Conservation (phyloP, 306 rosid genomes). For the Cucurbita moschata region DNA sequence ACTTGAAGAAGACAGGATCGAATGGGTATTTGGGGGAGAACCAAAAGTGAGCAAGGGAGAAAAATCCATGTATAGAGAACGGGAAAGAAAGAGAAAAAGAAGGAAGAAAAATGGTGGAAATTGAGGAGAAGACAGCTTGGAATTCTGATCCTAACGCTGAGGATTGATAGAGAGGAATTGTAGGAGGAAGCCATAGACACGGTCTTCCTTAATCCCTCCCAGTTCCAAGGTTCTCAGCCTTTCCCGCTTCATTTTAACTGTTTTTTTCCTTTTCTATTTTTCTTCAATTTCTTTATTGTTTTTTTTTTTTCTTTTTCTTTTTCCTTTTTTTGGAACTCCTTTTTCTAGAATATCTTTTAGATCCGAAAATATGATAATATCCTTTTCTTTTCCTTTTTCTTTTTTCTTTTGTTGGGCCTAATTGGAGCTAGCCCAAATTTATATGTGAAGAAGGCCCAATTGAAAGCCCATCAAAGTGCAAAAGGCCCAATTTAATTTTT, state of each 20-base stretch:
- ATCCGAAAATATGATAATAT: no score
- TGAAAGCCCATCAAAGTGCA: no score
- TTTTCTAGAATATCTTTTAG: no score
- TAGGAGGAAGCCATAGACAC: conserved; percentile 13
- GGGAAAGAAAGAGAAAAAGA: neutral
- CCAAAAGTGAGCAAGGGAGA: conserved; percentile 9
- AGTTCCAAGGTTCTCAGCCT: neutral
- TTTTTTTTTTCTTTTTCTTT: no score
- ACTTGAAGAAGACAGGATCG: conserved; percentile 15
- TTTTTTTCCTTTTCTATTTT: no score
- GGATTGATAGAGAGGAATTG: conserved; percentile 54
- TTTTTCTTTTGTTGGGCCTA: no score
- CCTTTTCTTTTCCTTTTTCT: no score
- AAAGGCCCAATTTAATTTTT: neutral
- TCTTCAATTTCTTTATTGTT: neutral
- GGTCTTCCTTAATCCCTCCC: neutral
- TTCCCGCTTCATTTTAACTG: neutral
- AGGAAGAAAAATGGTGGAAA: conserved; percentile 14
- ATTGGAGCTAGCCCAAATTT: no score
- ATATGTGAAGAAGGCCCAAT: no score
- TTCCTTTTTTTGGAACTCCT: neutral
- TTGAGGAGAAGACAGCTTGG: conserved; percentile 29
- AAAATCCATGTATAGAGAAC: conserved; percentile 14
- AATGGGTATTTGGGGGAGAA: conserved; percentile 29
- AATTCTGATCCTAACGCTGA: conserved; percentile 21